Base-by-base conservation (phyloP, 768 basidiomycete species). In the Clavaria fumosa region DNA sequence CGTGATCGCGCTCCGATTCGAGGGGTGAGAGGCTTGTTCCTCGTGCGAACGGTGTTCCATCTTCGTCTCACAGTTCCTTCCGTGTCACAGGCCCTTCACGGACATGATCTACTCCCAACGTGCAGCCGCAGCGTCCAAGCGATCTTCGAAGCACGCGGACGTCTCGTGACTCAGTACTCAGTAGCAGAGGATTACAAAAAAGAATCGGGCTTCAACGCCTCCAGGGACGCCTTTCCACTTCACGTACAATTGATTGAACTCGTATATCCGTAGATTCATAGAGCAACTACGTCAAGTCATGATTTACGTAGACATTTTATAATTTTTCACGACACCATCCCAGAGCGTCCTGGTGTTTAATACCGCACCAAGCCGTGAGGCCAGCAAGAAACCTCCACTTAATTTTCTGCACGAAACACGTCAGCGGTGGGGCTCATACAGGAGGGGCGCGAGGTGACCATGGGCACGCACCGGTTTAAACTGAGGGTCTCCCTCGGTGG, bases 401-500 rank as follows among this genome's bases (percentile, higher is more conserved):
- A 88, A 47, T 64, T 88, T 89, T 50, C 83, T 79, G 49, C 3
- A 41, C 3, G n/a, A n/a, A n/a, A n/a, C n/a, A n/a, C n/a, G n/a
- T n/a, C n/a, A n/a, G n/a, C n/a, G n/a, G n/a, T n/a, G n/a, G n/a
- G n/a, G n/a, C n/a, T n/a, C n/a, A n/a, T n/a, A n/a, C n/a, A n/a
- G n/a, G n/a, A n/a, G n/a, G n/a, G n/a, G n/a, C n/a, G n/a, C n/a
- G n/a, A n/a, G n/a, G n/a, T n/a, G n/a, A n/a, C n/a, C n/a, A n/a
- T 31, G 30, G 23, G 18, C 10, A 47, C 70, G 39, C 43, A 78
- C 80, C 89, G 62, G 54, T 99, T 97, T 38, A 96, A 59, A 54
- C 84, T 88, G 55, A 96, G 96, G 1, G 93, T 96, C 60, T 97
- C 91, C 40, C 72, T 62, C 1, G 93, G 93, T 2, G 93, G 93